Evolutionary conservation across 345 rosid species (phyloP), one percentile per base, ranked within the genome.

Genomic region (Carallia brachiata): DNA sequence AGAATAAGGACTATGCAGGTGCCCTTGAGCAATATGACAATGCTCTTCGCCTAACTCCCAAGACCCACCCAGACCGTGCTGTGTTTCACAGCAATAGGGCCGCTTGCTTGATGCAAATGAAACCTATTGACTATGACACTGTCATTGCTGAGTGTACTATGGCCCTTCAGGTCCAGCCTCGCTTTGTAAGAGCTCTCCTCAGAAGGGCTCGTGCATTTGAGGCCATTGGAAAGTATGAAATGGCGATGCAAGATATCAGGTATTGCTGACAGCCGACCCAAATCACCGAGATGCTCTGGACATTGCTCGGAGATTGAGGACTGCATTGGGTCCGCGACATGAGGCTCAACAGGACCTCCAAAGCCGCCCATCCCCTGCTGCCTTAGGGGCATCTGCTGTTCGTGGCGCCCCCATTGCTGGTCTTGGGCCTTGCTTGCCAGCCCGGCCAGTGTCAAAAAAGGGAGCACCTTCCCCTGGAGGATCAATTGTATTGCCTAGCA

Each of bases 71-170:
- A 0, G 99, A 95, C 47, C 83, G 97, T 50, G 99, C 97, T 23
- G 88, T 95, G 64, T 92, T 88, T 70, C 97, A 95, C 36, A 89
- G 97, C 85, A 95, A 95, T 39, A 81, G 92, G 62, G 97, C 99
- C 32, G 97, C 97, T 67, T 93, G 98, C 72, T 81, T 93, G 87
- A 90, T 93, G 97, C 99, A 95, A 72, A 89, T 95, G 99, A 95
- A 95, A 67, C 99, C 99, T 4, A 79, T 91, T 36, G 91, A 91
- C 65, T 95, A 91, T 60, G 99, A 89, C 15, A 69, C 82, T 47
- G 96, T 91, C 39, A 94, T 94, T 78, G 62, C 88, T 32, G 98
- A 94, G 84, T 94, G 98, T 71, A 76, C 79, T 12, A 62, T 88
- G 88, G 98, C 97, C 2, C 91, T 94, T 69, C 88, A 87, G 81